A percentile compares a stretch with the other conserved stretches of the same genome.
phyloP scores from a whole-genome alignment of 2,329 filamentous ascomycete species.

The Phaeosphaeria sp. region DNA sequence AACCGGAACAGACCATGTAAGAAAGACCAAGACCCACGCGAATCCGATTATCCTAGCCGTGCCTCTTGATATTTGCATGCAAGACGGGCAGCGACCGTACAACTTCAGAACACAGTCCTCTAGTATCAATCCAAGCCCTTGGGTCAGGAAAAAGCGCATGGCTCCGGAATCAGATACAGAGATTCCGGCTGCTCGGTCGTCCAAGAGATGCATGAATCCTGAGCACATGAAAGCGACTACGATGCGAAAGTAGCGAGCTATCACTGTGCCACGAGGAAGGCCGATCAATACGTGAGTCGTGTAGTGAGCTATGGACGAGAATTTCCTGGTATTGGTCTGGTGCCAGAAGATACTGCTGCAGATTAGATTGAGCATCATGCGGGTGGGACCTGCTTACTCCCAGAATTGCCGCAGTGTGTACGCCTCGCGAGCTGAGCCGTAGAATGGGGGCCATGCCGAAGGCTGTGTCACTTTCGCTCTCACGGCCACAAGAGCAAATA shows the following conservation, averaged over 20 bases:
- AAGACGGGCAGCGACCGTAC: neutral
- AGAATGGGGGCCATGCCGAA: constrained; percentile 13
- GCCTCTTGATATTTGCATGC: neutral
- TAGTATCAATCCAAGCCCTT: constrained; percentile 5
- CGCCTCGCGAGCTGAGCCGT: constrained; percentile 7
- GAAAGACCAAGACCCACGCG: neutral
- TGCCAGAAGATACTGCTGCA: constrained; percentile 13
- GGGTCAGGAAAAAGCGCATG: constrained; percentile 9
- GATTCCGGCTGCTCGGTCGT: constrained; percentile 11
- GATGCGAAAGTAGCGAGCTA: constrained; percentile 9
- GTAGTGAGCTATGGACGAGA: constrained; percentile 13
- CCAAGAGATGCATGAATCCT: constrained; percentile 12
- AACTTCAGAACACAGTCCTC: neutral
- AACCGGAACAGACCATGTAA: neutral
- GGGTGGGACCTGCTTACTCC: neutral
- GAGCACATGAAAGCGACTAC: constrained; percentile 11
- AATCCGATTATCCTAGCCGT: neutral
- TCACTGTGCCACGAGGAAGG: constrained; percentile 6
- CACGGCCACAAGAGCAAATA: constrained; percentile 7
- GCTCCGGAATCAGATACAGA: constrained; percentile 8
- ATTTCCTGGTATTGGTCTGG: constrained; percentile 12
- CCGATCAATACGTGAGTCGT: constrained; percentile 3
- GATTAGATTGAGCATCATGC: neutral
- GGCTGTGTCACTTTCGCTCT: constrained; percentile 1
- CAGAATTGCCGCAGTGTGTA: constrained; percentile 11